A percentile compares a stretch with the other conserved stretches of the same genome.
phyloP scores from a whole-genome alignment of 2,329 filamentous ascomycete genomes.

The Aspergillus floridensis region DNA sequence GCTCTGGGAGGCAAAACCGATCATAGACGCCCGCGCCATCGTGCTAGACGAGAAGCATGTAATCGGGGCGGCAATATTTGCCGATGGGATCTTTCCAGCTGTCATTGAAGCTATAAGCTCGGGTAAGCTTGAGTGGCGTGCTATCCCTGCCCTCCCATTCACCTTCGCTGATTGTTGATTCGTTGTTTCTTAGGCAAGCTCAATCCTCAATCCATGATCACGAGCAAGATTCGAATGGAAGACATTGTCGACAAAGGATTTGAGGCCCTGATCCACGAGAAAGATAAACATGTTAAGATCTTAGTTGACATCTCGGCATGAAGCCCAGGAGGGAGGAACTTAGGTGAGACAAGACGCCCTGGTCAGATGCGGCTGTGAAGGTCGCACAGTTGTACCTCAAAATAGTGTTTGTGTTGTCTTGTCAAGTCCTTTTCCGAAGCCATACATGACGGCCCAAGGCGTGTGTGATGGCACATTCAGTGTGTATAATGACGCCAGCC shows the following conservation, averaged over 20 bases:
- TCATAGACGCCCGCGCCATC: conserved; percentile 54
- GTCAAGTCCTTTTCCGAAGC: not conserved
- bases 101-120: conserved; percentile 53
- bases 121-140: conserved; percentile 17
- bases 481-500: not conserved
- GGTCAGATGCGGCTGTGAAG: conserved; percentile 6
- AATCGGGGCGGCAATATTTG: conserved; percentile 48
- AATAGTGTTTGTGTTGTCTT: not conserved
- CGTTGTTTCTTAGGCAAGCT: conserved; percentile 45
- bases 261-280: conserved; percentile 56
- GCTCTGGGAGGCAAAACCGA: conserved; percentile 58
- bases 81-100: conserved; percentile 55
- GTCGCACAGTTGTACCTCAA: not conserved
- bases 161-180: not conserved
- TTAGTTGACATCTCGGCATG: conserved; percentile 44
- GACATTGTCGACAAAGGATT: conserved; percentile 59
- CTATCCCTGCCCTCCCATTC: not conserved
- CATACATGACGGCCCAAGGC: not conserved
- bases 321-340: not conserved
- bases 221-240: conserved; percentile 56
- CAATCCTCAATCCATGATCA: conserved; percentile 59
- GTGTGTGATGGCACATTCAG: not conserved
- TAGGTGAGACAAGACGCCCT: not conserved
- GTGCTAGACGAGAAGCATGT: conserved; percentile 55
- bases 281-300: conserved; percentile 63